Percentiles rank a stretch among this genome's conserved stretches.
These are phyloP conservation scores for Candolleomyces aberdarensis DNA, from an alignment of 768 basidiomycete species.

Conservation along the genomic window DNA sequence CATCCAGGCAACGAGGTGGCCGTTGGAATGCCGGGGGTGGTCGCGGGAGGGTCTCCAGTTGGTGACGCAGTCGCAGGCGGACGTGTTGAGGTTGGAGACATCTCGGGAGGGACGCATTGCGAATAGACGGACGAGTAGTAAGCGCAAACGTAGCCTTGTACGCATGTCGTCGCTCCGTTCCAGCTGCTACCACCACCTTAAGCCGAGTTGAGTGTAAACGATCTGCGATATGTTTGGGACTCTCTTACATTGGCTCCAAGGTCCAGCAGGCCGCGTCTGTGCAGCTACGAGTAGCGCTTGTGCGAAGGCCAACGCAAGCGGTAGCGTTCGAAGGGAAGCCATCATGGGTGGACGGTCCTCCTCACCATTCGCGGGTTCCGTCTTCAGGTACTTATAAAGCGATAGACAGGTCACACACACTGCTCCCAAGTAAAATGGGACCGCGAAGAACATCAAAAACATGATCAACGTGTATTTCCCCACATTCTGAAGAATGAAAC, in stretches of 20 bases:
- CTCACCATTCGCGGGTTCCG: neutral
- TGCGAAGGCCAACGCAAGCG: neutral
- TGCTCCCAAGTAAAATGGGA: neutral
- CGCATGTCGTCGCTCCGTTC: neutral
- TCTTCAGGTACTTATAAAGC: neutral
- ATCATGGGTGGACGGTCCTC: neutral
- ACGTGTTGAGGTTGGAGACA: neutral
- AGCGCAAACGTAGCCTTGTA: neutral
- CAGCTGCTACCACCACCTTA: slow-evolving; percentile 3
- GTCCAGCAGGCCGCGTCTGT: neutral
- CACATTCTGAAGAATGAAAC: neutral
- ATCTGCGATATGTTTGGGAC: neutral
- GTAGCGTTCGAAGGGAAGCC: neutral
- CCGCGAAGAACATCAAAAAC: neutral
- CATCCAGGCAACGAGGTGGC: slow-evolving; percentile 22
- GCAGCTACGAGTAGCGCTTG: neutral
- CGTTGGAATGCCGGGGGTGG: neutral
- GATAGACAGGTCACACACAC: neutral
- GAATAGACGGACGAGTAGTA: neutral
- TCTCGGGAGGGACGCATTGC: slow-evolving; percentile 4
- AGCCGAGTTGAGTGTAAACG: neutral
- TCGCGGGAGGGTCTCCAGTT: neutral
- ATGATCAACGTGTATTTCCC: neutral
- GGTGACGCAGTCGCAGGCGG: neutral
- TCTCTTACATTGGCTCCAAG: neutral